Base-by-base conservation (phyloP, 2,329 filamentous ascomycete genomes). In the Colletotrichum cuscutae region DNA sequence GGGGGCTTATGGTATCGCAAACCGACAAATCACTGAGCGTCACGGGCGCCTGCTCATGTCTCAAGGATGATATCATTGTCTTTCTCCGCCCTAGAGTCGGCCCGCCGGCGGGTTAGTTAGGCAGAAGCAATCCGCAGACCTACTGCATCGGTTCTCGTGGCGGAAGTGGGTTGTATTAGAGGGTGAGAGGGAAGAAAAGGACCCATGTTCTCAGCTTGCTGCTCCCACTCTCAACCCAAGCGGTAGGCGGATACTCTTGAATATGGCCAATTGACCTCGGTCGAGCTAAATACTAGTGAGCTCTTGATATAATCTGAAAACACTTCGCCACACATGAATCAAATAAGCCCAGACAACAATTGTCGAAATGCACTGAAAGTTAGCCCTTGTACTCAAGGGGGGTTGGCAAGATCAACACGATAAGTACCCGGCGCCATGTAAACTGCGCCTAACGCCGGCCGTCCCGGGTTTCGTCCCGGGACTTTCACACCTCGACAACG, bases 1-100 rank as follows among this genome's bases (percentile, higher is more conserved):
- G 42, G 37, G 24, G 59, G 13, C 15, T 24, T 58, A 32, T 15
- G 19, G 11, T 42, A 28, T 65, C 49, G 60, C 15, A 24, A 30
- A 65, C 28, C 13, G 28, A 56, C 66, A 35, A 71, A 73, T 71
- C 42, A 35, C 13, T 35, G 32, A n/a, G 35, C 35, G 12, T 30
- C 49, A 2, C 35, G 9, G 52, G 26, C 62, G 37, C 37, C 37
- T 19, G 9, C 37, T 19, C 15, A 6, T 54, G 7, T 22, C 59
- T 46, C 15, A 30, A 15, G 24, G 12, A 24, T 46, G 32, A 28
- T 13, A 30, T 28, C 22, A 11, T 19, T 64, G 61, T 24, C 61
- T 53, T 13, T 8, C 4, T 5, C 19, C 15, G 22, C 22, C 13
- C 8, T 12, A 22, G 60, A 15, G n/a, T 19, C 8, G 6, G 30